These are phyloP conservation scores for Cymodocea nodosa DNA, from an alignment of 116 monocot genomes.

Conservation along the genomic window DNA sequence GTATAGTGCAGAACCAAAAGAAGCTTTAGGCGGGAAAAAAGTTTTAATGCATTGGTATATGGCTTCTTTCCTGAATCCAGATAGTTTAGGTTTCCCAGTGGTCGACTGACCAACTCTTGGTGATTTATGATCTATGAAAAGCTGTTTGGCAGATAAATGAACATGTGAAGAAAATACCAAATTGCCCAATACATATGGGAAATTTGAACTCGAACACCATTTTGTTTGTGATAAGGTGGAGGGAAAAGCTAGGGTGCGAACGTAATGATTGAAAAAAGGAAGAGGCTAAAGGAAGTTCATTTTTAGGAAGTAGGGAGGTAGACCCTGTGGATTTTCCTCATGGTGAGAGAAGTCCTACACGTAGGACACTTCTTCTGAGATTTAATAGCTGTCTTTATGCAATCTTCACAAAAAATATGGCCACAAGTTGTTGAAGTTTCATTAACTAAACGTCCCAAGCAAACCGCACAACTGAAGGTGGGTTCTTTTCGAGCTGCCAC, in stretches of 20 bases:
- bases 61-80: too few species aligned
- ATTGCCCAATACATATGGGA: too few species aligned
- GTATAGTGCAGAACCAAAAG: too few species aligned
- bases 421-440: slow-evolving; percentile 48
- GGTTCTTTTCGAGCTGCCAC: slow-evolving; percentile 16
- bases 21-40: too few species aligned
- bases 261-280: neutral
- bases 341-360: slow-evolving; percentile 35
- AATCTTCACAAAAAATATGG: slow-evolving; percentile 47
- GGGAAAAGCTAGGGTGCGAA: neutral
- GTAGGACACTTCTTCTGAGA: slow-evolving; percentile 46
- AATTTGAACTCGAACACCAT: too few species aligned
- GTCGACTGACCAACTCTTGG: too few species aligned
- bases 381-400: slow-evolving; percentile 36
- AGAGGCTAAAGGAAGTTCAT: slow-evolving; percentile 2
- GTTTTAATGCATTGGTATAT: too few species aligned
- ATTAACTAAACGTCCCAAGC: slow-evolving; percentile 27
- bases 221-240: too few species aligned
- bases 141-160: too few species aligned
- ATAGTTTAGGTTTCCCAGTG: too few species aligned
- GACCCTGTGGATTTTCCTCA: slow-evolving; percentile 41
- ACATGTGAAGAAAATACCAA: too few species aligned
- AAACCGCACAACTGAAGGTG: slow-evolving; percentile 38
- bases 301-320: slow-evolving; percentile 21
- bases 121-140: too few species aligned